phyloP scores from a whole-genome alignment of 345 rosid genomes.

The Sisymbrium irio region DNA sequence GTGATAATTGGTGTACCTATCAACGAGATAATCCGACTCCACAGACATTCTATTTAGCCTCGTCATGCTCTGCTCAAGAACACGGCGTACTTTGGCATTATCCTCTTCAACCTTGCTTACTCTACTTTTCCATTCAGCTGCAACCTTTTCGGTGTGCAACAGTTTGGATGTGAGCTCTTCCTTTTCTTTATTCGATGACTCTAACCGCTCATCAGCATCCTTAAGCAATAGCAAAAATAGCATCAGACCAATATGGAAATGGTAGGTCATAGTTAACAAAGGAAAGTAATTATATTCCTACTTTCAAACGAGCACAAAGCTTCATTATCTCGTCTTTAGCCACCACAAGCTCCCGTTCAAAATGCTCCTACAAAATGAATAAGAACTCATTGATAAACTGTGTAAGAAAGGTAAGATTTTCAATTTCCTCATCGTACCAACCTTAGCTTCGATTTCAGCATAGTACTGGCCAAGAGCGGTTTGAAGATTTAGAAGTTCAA shows the following conservation, averaged over 20 bases:
- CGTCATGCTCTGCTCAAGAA: conserved; percentile 87
- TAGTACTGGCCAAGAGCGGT: conserved; percentile 95
- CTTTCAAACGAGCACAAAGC: conserved; percentile 54
- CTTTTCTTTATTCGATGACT: conserved; percentile 55
- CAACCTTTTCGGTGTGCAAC: conserved; percentile 51
- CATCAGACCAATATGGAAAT: neutral
- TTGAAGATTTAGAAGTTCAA: conserved; percentile 82
- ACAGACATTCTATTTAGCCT: conserved; percentile 92
- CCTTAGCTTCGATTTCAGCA: conserved; percentile 95
- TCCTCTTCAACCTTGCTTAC: conserved; percentile 79
- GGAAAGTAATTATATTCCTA: conserved; percentile 30
- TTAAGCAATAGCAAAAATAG: neutral
- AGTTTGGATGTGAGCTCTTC: conserved; percentile 60
- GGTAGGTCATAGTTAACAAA: neutral
- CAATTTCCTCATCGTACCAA: conserved; percentile 14
- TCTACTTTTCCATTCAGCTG: conserved; percentile 58
- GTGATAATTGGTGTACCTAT: conserved; percentile 47
- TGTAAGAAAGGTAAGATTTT: neutral
- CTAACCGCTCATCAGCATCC: conserved; percentile 58
- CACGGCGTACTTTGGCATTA: conserved; percentile 72
- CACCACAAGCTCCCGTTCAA: conserved; percentile 66
- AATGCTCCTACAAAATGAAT: conserved; percentile 50
- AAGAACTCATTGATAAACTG: neutral
- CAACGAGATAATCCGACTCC: conserved; percentile 81
- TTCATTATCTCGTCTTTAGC: conserved; percentile 73